A percentile compares a stretch with the other conserved stretches of the same genome.
Conservation (phyloP, 176 grass and related monocot species). For the Carex cristatella region DNA sequence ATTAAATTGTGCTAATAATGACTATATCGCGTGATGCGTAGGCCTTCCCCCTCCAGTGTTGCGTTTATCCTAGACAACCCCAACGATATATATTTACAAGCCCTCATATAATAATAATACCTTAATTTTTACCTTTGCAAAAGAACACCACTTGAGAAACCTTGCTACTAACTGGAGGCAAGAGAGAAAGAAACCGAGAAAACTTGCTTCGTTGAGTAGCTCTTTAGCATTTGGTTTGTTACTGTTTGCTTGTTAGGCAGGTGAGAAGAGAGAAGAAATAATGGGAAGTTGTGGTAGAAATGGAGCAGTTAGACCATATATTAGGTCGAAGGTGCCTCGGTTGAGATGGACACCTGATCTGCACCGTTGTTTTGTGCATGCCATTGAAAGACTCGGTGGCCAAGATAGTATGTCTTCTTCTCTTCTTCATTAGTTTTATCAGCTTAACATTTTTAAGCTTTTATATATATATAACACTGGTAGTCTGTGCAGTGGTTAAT, state of each 20-base stretch:
- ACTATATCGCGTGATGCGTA: constrained; percentile 37
- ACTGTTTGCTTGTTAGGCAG: not conserved
- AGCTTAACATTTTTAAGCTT: not conserved
- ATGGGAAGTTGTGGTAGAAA: constrained; percentile 41
- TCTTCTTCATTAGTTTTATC: not conserved
- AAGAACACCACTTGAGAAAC: not conserved
- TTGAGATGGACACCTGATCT: constrained; percentile 86
- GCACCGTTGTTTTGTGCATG: constrained; percentile 65
- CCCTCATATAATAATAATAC: not conserved
- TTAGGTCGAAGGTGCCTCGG: constrained; percentile 62
- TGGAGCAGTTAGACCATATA: constrained; percentile 64
- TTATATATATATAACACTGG: too few species aligned
- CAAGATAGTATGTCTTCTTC: constrained; percentile 48
- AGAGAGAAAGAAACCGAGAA: constrained; percentile 1
- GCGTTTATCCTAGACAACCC: constrained; percentile 49
- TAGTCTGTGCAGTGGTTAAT: not conserved
- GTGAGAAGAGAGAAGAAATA: not conserved
- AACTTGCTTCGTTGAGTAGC: not conserved
- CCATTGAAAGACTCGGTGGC: constrained; percentile 69
- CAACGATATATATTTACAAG: constrained; percentile 38
- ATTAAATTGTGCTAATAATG: constrained; percentile 51
- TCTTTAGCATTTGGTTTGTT: not conserved
- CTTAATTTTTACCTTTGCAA: not conserved
- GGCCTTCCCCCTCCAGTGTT: constrained; percentile 20
- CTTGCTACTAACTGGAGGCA: not conserved